These are phyloP conservation scores for Heterobasidion parviporum DNA, from an alignment of 1,284 basidiomycete species.

Conservation along the genomic window DNA sequence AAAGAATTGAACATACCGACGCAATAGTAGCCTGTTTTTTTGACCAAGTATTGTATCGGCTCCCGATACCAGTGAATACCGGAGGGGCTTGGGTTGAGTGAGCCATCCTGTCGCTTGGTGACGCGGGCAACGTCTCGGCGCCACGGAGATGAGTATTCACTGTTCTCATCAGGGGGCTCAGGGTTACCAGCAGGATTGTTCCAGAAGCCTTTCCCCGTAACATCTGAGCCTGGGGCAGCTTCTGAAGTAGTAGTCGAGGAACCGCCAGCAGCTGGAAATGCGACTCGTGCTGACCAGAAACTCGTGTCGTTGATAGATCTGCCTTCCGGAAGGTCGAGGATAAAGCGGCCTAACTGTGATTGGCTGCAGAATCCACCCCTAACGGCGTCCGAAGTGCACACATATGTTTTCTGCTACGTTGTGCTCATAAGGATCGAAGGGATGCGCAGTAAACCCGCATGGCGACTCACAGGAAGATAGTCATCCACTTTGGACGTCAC, in stretches of 20 bases:
- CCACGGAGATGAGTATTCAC: conserved; percentile 36
- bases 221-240: conserved; percentile 8
- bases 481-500: conserved; percentile 50
- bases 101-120: conserved; percentile 19
- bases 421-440: conserved; percentile 10
- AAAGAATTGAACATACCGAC: conserved; percentile 52
- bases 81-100: conserved; percentile 37
- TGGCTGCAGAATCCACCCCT: conserved; percentile 61
- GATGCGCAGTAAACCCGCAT: background rate
- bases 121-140: conserved; percentile 17
- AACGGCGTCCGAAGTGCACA: conserved; percentile 79
- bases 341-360: conserved; percentile 76
- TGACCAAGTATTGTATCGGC: conserved; percentile 76
- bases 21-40: conserved; percentile 91
- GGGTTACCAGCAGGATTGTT: conserved; percentile 54
- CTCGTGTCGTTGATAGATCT: conserved; percentile 61
- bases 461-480: conserved; percentile 54
- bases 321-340: conserved; percentile 61
- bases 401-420: conserved; percentile 75
- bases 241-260: conserved; percentile 6
- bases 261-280: conserved; percentile 29
- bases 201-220: conserved; percentile 37
- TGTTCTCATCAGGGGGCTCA: conserved; percentile 29
- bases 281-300: conserved; percentile 70
- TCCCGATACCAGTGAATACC: conserved; percentile 44